Base-by-base conservation (phyloP, 352 stramenopile genomes). In the Pythium coloratum region DNA sequence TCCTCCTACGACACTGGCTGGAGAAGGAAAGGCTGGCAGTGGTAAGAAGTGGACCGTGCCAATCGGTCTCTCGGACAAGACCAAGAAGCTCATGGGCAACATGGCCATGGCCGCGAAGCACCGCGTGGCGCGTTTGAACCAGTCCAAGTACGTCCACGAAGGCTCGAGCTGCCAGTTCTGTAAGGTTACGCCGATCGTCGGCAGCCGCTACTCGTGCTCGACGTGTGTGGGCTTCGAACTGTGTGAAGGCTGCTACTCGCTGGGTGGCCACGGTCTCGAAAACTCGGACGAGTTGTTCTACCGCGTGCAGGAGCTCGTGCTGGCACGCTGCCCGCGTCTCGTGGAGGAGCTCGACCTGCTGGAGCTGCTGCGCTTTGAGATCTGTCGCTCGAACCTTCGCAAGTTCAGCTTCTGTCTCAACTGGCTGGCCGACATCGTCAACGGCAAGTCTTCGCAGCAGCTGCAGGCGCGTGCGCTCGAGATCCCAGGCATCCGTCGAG, bases 271-370 rank as follows among this genome's bases (percentile, higher is more conserved):
- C 67, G 86, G 86, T 1, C 70, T 92, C 51, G 86, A 94, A 68
- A 92, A 94, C 73, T 91, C 84, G 50, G 86, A 94, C 72, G 86
- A 94, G 66, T 71, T 94, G 46, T 94, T 94, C 61, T 88, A 89
- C 61, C 86, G 86, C 30, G 83, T 90, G 49, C 82, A 94, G 63
- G 85, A 93, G 66, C 75, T 95, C 13, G 82, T 89, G 57, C 67
- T 94, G 3, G 77, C 71, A 10, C 84, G 84, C 30, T 94, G 86
- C 53, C 63, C 81, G 26, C 82, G 84, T 8, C 69, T 95, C 8
- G 70, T 66, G 1, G 75, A 88, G 18, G 81, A 93, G 53, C 73
- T 89, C 10, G 83, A 92, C 47, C 72, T 92, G 46, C 67, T 95
- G 16, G 87, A 92, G 71, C 76, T 95, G 24, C 76, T 95, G 67